These are phyloP conservation scores for Pythium biforme DNA, from an alignment of 352 stramenopile species.

Conservation along the genomic window DNA sequence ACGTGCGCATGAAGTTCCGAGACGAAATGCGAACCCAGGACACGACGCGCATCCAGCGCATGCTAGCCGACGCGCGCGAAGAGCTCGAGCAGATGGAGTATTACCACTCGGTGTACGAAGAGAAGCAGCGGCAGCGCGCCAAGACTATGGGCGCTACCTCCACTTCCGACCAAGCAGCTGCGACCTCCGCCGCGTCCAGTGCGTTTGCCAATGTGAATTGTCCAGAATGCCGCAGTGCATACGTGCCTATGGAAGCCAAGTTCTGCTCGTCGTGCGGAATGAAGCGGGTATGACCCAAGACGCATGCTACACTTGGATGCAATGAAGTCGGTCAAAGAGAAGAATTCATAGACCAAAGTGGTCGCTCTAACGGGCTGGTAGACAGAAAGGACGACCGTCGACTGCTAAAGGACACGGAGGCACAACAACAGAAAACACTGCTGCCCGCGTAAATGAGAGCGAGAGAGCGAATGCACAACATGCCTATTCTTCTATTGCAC, in stretches of 20 bases:
- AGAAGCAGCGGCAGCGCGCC: slow-evolving; percentile 45
- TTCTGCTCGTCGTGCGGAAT: slow-evolving; percentile 75
- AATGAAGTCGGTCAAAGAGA: too few species aligned
- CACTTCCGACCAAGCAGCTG: not conserved
- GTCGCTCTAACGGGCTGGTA: too few species aligned
- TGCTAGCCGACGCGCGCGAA: slow-evolving; percentile 66
- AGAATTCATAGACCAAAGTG: too few species aligned
- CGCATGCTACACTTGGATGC: not conserved
- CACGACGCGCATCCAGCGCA: slow-evolving; percentile 43
- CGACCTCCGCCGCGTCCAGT: not conserved
- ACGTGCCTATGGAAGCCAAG: slow-evolving; percentile 50
- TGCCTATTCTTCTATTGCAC: slow-evolving; percentile 22
- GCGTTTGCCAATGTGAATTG: slow-evolving; percentile 24
- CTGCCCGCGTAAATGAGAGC: not conserved
- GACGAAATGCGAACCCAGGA: slow-evolving; percentile 51
- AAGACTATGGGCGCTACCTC: not conserved
- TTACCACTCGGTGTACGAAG: slow-evolving; percentile 79
- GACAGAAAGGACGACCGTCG: too few species aligned
- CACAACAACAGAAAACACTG: not conserved
- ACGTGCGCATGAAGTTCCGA: slow-evolving; percentile 79
- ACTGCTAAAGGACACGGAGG: too few species aligned
- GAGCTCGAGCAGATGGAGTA: slow-evolving; percentile 87
- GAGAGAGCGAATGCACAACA: too few species aligned
- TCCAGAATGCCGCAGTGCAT: slow-evolving; percentile 40
- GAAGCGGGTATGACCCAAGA: slow-evolving; percentile 33